Percentiles rank a stretch among this genome's conserved stretches.
These are phyloP conservation scores for Hanseniaspora mollemarum DNA, from an alignment of 805 yeast species.

Conservation along the genomic window DNA sequence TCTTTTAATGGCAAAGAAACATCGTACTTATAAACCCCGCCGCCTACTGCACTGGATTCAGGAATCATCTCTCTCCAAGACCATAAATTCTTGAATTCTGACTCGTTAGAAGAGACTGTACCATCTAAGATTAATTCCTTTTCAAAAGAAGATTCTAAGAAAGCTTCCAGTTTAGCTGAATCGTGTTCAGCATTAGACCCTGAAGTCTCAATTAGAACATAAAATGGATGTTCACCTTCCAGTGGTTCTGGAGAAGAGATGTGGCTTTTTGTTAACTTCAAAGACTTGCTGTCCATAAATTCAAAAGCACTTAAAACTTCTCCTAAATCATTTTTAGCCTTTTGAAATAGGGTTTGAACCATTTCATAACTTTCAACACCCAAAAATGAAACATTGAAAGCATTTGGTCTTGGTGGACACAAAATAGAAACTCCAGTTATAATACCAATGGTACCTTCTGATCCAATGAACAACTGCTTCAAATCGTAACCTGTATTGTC, in stretches of 20 bases:
- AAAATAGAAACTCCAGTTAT: conserved; percentile 82
- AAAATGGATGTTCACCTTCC: conserved; percentile 74
- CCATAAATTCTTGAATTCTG: conserved; percentile 78
- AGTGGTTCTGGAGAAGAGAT: conserved; percentile 60
- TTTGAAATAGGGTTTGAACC: conserved; percentile 71
- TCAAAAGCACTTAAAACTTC: conserved; percentile 90
- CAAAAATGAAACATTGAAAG: conserved; percentile 76
- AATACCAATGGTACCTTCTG: conserved; percentile 85
- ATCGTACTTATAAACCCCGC: conserved; percentile 96
- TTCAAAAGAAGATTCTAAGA: conserved; percentile 77
- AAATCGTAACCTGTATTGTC: conserved; percentile 93
- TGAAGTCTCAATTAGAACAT: conserved; percentile 85
- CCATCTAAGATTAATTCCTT: conserved; percentile 81
- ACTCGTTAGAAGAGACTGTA: conserved; percentile 88
- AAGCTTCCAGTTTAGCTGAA: conserved; percentile 73
- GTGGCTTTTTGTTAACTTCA: conserved; percentile 49
- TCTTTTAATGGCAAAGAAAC: conserved; percentile 79
- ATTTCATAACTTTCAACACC: conserved; percentile 71
- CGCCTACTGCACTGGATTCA: conserved; percentile 72
- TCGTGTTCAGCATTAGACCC: conserved; percentile 92
- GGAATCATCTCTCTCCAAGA: conserved; percentile 91
- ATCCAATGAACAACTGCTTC: conserved; percentile 85
- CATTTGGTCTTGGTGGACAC: conserved; percentile 80
- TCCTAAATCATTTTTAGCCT: conserved; percentile 64
- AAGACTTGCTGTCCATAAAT: conserved; percentile 74